phyloP scores from a whole-genome alignment of 495 filamentous ascomycete species.

The Penicillium psychrofluorescens region DNA sequence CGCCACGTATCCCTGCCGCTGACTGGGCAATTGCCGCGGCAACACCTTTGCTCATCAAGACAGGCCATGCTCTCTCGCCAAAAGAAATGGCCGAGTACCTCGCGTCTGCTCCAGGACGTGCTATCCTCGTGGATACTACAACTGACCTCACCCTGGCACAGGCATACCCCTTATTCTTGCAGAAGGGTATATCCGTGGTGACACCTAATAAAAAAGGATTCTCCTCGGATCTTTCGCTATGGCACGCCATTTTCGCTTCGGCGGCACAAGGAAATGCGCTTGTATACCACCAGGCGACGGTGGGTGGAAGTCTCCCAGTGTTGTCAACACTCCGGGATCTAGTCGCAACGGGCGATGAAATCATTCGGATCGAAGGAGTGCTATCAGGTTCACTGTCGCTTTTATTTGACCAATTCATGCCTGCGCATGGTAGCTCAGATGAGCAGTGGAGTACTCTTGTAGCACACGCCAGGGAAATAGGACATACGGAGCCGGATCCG shows the following conservation, averaged over 20 bases:
- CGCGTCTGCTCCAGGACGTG: constrained; percentile 57
- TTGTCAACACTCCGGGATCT: constrained; percentile 87
- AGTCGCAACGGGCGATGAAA: constrained; percentile 79
- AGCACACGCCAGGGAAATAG: constrained; percentile 81
- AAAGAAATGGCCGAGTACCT: constrained; percentile 67
- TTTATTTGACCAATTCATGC: constrained; percentile 91
- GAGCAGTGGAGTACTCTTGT: constrained; percentile 83
- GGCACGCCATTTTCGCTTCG: constrained; percentile 71
- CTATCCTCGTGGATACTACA: constrained; percentile 89
- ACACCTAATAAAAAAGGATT: constrained; percentile 99
- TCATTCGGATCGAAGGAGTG: constrained; percentile 86
- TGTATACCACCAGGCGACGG: constrained; percentile 87
- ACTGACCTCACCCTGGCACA: constrained; percentile 73
- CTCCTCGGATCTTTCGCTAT: constrained; percentile 64
- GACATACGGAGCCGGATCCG: constrained; percentile 95
- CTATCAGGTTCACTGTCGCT: constrained; percentile 95
- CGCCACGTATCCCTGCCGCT: constrained; percentile 43
- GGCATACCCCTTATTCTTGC: constrained; percentile 70
- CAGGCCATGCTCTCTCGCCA: constrained; percentile 40
- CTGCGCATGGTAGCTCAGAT: constrained; percentile 47
- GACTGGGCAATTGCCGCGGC: constrained; percentile 49
- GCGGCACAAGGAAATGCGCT: constrained; percentile 58
- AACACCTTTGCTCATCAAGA: constrained; percentile 45
- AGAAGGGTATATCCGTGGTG: constrained; percentile 75
- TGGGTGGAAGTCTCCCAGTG: constrained; percentile 86